A percentile compares a stretch with the other conserved stretches of the same genome.
These are phyloP conservation scores for Microcyclosporella mali DNA, from an alignment of 2,329 filamentous ascomycete genomes.

Conservation along the genomic window DNA sequence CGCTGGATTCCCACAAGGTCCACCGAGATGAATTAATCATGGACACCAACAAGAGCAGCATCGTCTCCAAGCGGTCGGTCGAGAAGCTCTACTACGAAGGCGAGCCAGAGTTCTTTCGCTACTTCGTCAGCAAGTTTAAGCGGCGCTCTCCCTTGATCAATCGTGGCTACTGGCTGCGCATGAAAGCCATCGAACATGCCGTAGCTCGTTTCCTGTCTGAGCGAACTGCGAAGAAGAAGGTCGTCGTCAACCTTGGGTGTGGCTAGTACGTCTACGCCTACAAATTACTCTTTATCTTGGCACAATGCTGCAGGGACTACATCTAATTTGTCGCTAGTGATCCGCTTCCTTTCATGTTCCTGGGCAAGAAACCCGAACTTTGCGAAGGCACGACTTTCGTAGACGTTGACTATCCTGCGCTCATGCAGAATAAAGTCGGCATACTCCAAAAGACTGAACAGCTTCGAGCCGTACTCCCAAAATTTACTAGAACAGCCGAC, in stretches of 20 bases:
- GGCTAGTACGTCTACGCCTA: slow-evolving; percentile 59
- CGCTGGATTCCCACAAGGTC: slow-evolving; percentile 20
- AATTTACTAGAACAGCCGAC: slow-evolving; percentile 32
- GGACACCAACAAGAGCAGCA: slow-evolving; percentile 79
- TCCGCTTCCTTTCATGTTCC: slow-evolving; percentile 77
- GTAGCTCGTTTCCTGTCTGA: slow-evolving; percentile 66
- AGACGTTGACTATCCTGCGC: slow-evolving; percentile 77
- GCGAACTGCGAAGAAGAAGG: slow-evolving; percentile 53
- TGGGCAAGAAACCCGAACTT: slow-evolving; percentile 57
- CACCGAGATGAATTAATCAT: slow-evolving; percentile 34
- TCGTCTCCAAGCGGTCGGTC: slow-evolving; percentile 88
- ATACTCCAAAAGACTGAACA: slow-evolving; percentile 60
- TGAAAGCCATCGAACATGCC: slow-evolving; percentile 71
- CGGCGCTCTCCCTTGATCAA: slow-evolving; percentile 84
- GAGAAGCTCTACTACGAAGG: slow-evolving; percentile 74
- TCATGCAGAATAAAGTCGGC: slow-evolving; percentile 67
- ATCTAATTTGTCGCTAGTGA: slow-evolving; percentile 51
- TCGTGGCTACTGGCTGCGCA: slow-evolving; percentile 78
- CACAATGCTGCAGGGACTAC: slow-evolving; percentile 16
- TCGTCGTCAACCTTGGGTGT: slow-evolving; percentile 79
- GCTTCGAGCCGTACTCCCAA: slow-evolving; percentile 47
- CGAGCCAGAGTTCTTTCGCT: slow-evolving; percentile 76
- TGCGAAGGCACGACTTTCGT: slow-evolving; percentile 62
- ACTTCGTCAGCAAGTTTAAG: slow-evolving; percentile 80
- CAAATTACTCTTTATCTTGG: neutral